Percentiles rank a stretch among this genome's conserved stretches.
Conservation (phyloP, 1,284 basidiomycete genomes). For the Cutaneotrichosporon sp. region DNA sequence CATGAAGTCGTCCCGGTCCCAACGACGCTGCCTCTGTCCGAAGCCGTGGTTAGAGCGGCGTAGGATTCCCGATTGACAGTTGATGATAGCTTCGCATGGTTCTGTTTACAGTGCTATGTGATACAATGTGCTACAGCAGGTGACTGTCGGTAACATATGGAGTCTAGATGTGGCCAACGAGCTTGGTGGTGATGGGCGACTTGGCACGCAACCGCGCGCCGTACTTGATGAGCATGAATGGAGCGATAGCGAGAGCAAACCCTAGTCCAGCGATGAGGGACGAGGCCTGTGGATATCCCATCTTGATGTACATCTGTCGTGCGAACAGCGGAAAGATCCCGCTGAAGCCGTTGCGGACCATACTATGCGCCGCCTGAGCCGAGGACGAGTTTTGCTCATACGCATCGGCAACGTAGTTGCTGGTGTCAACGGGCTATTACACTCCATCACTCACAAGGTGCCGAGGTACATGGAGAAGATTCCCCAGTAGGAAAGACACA, state of each 20-base stretch:
- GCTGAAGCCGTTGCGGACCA: slow-evolving; percentile 46
- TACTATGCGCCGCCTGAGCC: slow-evolving; percentile 51
- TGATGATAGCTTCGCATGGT: background rate
- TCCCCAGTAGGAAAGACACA: slow-evolving; percentile 40
- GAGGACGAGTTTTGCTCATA: slow-evolving; percentile 43
- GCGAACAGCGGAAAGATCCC: slow-evolving; percentile 48
- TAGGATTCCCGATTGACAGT: too few relatives aligned
- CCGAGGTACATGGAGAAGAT: slow-evolving; percentile 44
- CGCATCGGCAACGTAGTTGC: slow-evolving; percentile 50
- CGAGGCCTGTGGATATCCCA: slow-evolving; percentile 45
- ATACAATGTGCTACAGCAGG: background rate
- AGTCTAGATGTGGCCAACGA: slow-evolving; percentile 7
- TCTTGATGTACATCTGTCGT: slow-evolving; percentile 37
- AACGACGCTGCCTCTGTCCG: too few relatives aligned
- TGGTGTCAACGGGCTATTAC: slow-evolving; percentile 11
- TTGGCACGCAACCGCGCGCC: slow-evolving; percentile 42
- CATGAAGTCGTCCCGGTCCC: too few relatives aligned
- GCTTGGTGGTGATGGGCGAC: slow-evolving; percentile 13
- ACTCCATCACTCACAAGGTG: slow-evolving; percentile 38
- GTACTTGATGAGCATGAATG: slow-evolving; percentile 44
- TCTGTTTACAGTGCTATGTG: background rate
- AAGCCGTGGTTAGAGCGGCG: too few relatives aligned
- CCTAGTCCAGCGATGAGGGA: slow-evolving; percentile 47
- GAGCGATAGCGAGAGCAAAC: slow-evolving; percentile 40
- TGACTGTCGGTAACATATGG: background rate